phyloP scores from a whole-genome alignment of 192 early-diverging fungal species.

The Phycomyces nitens region DNA sequence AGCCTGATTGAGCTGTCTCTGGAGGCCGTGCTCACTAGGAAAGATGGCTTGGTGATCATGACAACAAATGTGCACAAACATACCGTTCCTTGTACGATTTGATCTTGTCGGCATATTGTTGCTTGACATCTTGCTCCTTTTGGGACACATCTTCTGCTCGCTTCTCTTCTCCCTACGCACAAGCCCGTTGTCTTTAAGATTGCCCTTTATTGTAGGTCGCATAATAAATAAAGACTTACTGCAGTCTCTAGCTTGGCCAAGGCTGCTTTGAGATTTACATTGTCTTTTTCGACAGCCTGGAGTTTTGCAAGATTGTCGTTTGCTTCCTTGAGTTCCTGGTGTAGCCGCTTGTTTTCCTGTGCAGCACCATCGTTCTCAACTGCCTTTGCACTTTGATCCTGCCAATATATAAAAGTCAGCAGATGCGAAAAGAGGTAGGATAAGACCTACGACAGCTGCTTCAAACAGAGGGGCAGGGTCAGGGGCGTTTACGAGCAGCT shows the following conservation, averaged over 20 bases:
- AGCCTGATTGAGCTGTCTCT: slow-evolving; percentile 76
- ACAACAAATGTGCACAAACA: neutral
- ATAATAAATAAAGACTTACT: slow-evolving; percentile 28
- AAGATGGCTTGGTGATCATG: neutral
- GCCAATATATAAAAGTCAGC: neutral
- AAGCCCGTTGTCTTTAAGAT: neutral
- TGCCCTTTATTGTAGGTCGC: neutral
- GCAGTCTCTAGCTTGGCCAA: slow-evolving; percentile 58
- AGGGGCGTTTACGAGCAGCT: slow-evolving; percentile 73
- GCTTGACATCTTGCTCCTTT: slow-evolving; percentile 69
- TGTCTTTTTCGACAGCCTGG: slow-evolving; percentile 44
- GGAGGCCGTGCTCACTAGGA: slow-evolving; percentile 70
- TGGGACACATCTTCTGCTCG: slow-evolving; percentile 64
- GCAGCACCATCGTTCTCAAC: slow-evolving; percentile 43
- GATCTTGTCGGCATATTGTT: slow-evolving; percentile 78
- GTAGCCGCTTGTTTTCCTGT: slow-evolving; percentile 54
- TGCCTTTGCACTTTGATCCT: slow-evolving; percentile 50
- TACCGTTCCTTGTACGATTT: slow-evolving; percentile 77
- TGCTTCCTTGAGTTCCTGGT: slow-evolving; percentile 46
- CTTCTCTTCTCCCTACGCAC: slow-evolving; percentile 54
- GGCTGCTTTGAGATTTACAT: slow-evolving; percentile 49
- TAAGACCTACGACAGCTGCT: slow-evolving; percentile 44
- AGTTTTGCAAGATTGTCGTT: slow-evolving; percentile 38
- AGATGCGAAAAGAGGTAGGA: no score
- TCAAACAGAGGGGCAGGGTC: slow-evolving; percentile 77